Base-by-base conservation (phyloP, 1,284 basidiomycete genomes). In the Rhodofomes roseus region DNA sequence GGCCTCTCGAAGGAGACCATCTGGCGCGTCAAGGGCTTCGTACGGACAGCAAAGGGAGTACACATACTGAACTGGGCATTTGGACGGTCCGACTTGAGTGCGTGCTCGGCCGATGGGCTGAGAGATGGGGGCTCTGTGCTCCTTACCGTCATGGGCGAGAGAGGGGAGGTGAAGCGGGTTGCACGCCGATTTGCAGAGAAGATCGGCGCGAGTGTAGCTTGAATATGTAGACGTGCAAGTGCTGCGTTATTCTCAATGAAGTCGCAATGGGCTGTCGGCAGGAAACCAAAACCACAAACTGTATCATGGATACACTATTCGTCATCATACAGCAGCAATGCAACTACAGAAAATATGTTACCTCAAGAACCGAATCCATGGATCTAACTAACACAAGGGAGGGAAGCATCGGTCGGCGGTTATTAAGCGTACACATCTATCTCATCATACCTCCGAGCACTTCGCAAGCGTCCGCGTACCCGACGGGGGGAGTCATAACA, bases 41-140 rank as follows among this genome's bases (percentile, higher is more conserved):
- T 94, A 27, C 80, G 80, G 37, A 70, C 91, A n/a, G 68, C 69
- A 12, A 72, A 71, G 20, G 79, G 78, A 23, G 72, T 78, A 46
- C 72, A 81, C 66, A 91, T 95, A 62, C 71, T 96, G 62, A 96
- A 96, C 71, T 96, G 92, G 90, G 93, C 94, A 5, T 96, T 96
- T 74, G 92, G 92, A 20, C 81, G 93, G 54, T 86, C 84, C 70
- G 92, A 94, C 37, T 76, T 95, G 51, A 87, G 80, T 4, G 70
- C 70, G 6, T 69, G 78, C 23, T 67, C 69, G 9, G 65, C 62
- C 7, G 64, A 71, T 18, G 73, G 77, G n/a, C 73, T 52, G 73
- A 43, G 64, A 70, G 20, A 72, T 72, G 29, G 61, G 68, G 68
- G 63, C 72, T 62, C 27, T 78, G 58, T 93, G 36, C 79, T 81